Base-by-base conservation (phyloP, 345 rosid species). In the Pugionium cornutum region DNA sequence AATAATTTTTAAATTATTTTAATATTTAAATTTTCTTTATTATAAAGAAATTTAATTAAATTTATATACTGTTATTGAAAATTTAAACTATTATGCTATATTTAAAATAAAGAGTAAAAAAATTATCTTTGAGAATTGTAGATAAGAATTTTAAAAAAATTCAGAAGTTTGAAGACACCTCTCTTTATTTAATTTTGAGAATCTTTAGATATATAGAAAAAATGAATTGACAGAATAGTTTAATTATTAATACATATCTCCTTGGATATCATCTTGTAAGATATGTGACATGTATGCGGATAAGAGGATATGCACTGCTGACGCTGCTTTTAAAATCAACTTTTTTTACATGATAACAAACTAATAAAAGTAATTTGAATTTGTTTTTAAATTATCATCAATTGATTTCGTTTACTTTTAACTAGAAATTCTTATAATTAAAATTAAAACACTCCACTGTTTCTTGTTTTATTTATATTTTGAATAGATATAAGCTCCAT, bases 81-180 rank as follows among this genome's bases (percentile, higher is more conserved):
- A 18, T 18, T 18, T 18, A 18, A 18, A 18, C 18, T 18, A 18
- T 18, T 18, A 18, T 18, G 18, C 18, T 18, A 18, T 18, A 18
- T 18, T 18, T 18, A 0, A 18, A 18, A 18, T 18, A 18, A 18
- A 18, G 18, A 18, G 18, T 18, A 18, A 18, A 18, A n/a, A 18
- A 18, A 18, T 18, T 18, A 18, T 18, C 18, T 18, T 18, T 18
- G 18, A 18, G 18, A 18, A 18, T 18, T 55, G 69, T 64, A 60
- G 70, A 72, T 72, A 71, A 63, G 40, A 71, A 71, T 27, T 63
- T 63, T 27, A 36, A 58, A 69, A 62, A 9, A 28, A 25, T 30
- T 58, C 58, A 68, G 30, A 49, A 43, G 39, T 42, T 69, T 60
- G 33, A 61, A 69, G 39, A 42, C 18, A 18, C 18, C 18, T 18